Evolutionary conservation across 805 yeast species (phyloP), one percentile per base, ranked within the genome.

Genomic region (Scheffersomyces ergatensis): DNA sequence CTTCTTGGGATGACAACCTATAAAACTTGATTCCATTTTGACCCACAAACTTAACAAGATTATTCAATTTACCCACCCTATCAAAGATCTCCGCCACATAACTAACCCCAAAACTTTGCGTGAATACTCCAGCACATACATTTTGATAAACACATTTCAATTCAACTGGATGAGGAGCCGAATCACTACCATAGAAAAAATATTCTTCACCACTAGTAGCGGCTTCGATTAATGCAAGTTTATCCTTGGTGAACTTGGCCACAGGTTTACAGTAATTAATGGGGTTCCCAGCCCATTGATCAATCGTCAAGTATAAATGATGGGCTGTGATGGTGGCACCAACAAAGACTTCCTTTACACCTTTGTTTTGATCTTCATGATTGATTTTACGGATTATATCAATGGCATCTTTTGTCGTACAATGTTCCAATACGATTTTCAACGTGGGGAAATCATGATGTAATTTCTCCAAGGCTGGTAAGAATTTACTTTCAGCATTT

Each of bases 81-180:
- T 86, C 95, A 55, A 95, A 93, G 1, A 86, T 78, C 60, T 90
- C 85, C 2, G 98, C 97, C 20, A 93, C 67, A 49, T 92, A 93
- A 7, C 89, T 72, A 15, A 93, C 63, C 2, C 85, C 96, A 51
- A 78, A 78, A 17, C 87, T 77, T 62, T 93, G 99, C 2, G 98
- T 87, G 65, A 78, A 93, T 7, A 93, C 97, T 56, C 99, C 99
- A n/a, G 99, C 99, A 55, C 97, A 89, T 14, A 92, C 97, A 17
- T 90, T 92, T 27, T 72, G 68, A 50, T 80, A 89, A 45, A 76
- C 83, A 19, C 87, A 73, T 63, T 95, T 95, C 44, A 82, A 82
- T 47, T 78, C 77, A 19, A 87, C 56, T 6, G 97, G 95, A 61
- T 93, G 99, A 19, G 99, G 99, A 23, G 99, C 99, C 17, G 97